Percentiles rank a stretch among this genome's conserved stretches.
These are phyloP conservation scores for Rugosomyces carneus DNA, from an alignment of 1,284 basidiomycete genomes.

Conservation along the genomic window DNA sequence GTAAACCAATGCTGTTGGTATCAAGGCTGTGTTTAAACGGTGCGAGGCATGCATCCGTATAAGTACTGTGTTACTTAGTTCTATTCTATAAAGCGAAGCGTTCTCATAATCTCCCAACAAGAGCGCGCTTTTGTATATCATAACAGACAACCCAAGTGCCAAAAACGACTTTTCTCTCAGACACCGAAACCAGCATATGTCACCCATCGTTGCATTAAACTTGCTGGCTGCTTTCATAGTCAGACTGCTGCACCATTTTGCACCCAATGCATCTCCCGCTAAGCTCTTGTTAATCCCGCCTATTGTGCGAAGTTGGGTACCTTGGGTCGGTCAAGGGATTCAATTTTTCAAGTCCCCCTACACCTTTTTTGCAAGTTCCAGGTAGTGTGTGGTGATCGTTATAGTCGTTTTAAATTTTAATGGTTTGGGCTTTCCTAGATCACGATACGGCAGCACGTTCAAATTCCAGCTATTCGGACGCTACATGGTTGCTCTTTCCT, in stretches of 20 bases:
- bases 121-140: no score
- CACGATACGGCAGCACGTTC: not conserved
- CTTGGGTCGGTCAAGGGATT: not conserved
- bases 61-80: no score
- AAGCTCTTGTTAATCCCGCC: not conserved
- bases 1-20: no score
- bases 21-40: no score
- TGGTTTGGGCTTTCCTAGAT: not conserved
- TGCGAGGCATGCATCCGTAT: no score
- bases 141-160: no score
- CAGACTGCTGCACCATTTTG: not conserved
- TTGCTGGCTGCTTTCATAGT: not conserved
- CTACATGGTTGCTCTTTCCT: conserved; percentile 1
- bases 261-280: not conserved
- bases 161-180: no score
- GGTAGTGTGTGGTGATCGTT: not conserved
- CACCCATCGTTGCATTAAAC: not conserved
- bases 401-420: not conserved
- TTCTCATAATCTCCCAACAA: no score
- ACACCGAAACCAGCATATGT: not conserved
- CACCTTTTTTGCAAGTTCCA: not conserved
- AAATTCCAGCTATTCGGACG: conserved; percentile 1
- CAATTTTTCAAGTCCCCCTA: not conserved
- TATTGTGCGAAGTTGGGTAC: not conserved
- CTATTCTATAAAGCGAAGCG: no score